Base-by-base conservation (phyloP, 495 filamentous ascomycete species). In the Neurospora sp. region DNA sequence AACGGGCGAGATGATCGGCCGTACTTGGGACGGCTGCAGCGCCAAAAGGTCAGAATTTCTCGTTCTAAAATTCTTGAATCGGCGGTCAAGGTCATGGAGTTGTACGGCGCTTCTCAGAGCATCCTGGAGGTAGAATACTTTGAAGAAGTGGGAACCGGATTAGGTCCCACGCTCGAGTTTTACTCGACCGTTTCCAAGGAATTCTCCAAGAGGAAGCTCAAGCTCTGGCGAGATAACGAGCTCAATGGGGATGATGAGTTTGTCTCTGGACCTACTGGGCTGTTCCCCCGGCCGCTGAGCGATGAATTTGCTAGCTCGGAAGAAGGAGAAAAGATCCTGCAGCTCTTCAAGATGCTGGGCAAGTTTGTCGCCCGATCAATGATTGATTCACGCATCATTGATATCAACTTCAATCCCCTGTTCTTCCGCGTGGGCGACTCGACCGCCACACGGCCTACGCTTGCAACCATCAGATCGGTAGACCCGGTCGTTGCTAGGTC, bases 61-160 rank as follows among this genome's bases (percentile, higher is more conserved):
- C 89, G 96, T 42, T 89, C 89, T 7, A 93, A 95, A 72, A 97
- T 99, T 70, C 86, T 99, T 4, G 96, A 99, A 77, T 98, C 96
- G 34, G 96, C 96, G 0, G 86, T 97, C 78, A 99, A 98, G 80
- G 96, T 99, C n/a, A 98, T 99, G 96, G 96, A 99, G 75, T 89
- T 98, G 7, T 99, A 99, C 79, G 96, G 96, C 2, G 92, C 93
- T 4, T 98, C 94, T 5, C 92, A 96, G 42, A 98, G 96, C 80
- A 91, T 97, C 69, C 85, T 99, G 3, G 96, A 99, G 78, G 94
- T 99, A 24, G 96, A 99, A 78, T 99, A 99, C 77, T 99, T 98
- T 77, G 96, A 98, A 75, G 96, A 99, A 83, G 96, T 98, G 54
- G 96, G 96, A 69, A 98, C 96, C 54, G 96, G 96, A 45, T 86